Evolutionary conservation across 2,329 filamentous ascomycete species (phyloP).

Genomic region (Fusarium domesticum): DNA sequence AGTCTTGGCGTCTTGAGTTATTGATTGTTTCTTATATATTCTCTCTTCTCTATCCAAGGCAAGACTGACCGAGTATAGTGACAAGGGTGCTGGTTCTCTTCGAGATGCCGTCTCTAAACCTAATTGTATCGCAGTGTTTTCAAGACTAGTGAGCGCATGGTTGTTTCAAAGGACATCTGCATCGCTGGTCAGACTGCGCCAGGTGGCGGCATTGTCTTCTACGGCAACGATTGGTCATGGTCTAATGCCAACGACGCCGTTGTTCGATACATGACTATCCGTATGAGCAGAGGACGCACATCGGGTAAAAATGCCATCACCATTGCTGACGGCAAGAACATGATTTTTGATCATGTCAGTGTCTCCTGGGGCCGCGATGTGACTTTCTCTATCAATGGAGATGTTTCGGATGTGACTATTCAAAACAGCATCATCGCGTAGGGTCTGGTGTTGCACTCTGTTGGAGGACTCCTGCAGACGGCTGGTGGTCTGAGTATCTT

Average conservation of each 20-base stretch:
- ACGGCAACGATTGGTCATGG: conserved; percentile 53
- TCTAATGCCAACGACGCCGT: conserved; percentile 52
- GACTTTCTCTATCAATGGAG: conserved; percentile 51
- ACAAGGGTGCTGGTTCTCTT: conserved; percentile 38
- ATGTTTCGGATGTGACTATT: conserved; percentile 47
- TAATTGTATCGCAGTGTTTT: conserved; percentile 46
- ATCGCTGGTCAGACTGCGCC: conserved; percentile 50
- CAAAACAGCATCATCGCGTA: conserved; percentile 53
- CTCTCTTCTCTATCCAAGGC: background rate
- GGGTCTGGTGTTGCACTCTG: conserved; percentile 52
- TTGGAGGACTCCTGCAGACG: conserved; percentile 51
- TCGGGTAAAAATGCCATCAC: conserved; percentile 53
- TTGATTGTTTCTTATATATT: no score
- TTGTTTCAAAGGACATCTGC: conserved; percentile 44
- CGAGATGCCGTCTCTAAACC: conserved; percentile 39
- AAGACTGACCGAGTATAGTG: conserved; percentile 3
- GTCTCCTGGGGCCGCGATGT: conserved; percentile 56
- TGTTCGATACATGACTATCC: conserved; percentile 53
- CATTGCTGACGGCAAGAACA: conserved; percentile 50
- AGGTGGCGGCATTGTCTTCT: conserved; percentile 48
- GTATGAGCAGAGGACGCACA: conserved; percentile 50
- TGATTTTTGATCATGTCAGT: conserved; percentile 56
- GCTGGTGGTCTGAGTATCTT: conserved; percentile 49
- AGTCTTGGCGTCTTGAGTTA: no score
- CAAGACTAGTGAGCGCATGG: conserved; percentile 42